These are phyloP conservation scores for Parmelia sp. DNA, from an alignment of 495 filamentous ascomycete genomes.

Conservation along the genomic window DNA sequence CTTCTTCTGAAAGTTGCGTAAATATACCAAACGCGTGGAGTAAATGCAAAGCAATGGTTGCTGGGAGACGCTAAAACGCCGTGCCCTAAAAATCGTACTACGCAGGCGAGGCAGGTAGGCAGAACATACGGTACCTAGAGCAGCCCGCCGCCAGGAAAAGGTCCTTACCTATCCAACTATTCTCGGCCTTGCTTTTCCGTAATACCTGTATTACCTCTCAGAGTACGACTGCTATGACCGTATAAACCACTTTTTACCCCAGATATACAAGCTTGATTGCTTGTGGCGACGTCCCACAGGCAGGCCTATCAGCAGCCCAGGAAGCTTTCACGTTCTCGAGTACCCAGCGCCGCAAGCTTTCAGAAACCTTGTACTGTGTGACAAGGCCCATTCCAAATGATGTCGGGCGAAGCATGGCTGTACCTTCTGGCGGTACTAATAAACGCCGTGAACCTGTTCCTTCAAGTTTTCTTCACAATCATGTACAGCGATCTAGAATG, in stretches of 20 bases:
- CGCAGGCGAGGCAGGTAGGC: neutral
- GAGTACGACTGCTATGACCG: neutral
- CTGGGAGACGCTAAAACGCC: conserved; percentile 1
- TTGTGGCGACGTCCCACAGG: too few relatives aligned
- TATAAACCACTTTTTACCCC: neutral
- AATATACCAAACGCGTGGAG: too few relatives aligned
- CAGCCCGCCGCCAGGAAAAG: neutral
- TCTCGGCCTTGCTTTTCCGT: neutral
- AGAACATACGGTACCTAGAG: neutral
- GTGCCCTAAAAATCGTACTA: neutral
- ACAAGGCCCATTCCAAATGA: conserved; percentile 32
- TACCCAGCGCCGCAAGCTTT: conserved; percentile 2
- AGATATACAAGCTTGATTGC: neutral
- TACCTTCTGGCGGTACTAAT: conserved; percentile 98
- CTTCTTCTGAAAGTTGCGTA: neutral
- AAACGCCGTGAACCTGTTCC: conserved; percentile 99
- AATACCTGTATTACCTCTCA: neutral
- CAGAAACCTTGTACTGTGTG: neutral
- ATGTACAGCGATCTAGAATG: conserved; percentile 99
- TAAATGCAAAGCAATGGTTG: too few relatives aligned
- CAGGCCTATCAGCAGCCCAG: conserved; percentile 10
- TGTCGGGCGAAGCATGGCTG: conserved; percentile 99
- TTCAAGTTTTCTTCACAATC: conserved; percentile 99
- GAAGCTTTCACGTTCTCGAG: conserved; percentile 7
- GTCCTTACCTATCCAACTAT: neutral